phyloP scores from a whole-genome alignment of 2,329 filamentous ascomycete genomes.

The Ascochyta lentis region DNA sequence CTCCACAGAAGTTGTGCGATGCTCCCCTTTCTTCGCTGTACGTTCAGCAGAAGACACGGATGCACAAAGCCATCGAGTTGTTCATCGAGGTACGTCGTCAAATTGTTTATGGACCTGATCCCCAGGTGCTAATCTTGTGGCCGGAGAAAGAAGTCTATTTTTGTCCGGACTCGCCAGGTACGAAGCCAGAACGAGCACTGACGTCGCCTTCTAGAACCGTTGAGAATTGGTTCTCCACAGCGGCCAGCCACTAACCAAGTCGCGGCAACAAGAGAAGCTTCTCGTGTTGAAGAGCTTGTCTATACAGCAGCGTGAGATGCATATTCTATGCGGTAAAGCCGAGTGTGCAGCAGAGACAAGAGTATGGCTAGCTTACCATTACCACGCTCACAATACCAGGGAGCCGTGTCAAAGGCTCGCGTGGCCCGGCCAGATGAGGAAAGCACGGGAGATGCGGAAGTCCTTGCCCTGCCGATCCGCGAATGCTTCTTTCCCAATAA shows the following conservation, averaged over 20 bases:
- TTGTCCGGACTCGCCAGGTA: slow-evolving; percentile 19
- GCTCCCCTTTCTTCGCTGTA: neutral
- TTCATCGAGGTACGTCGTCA: neutral
- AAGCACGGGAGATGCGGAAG: slow-evolving; percentile 20
- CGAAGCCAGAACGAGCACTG: slow-evolving; percentile 16
- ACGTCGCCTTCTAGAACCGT: slow-evolving; percentile 28
- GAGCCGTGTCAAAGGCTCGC: slow-evolving; percentile 3
- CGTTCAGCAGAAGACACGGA: neutral
- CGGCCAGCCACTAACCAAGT: slow-evolving; percentile 21
- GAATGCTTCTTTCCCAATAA: slow-evolving; percentile 21
- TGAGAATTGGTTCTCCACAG: slow-evolving; percentile 30
- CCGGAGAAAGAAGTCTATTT: slow-evolving; percentile 23
- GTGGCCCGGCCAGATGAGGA: slow-evolving; percentile 12
- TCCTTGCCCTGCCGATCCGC: slow-evolving; percentile 19
- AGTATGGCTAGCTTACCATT: neutral
- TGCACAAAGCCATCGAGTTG: slow-evolving; percentile 2
- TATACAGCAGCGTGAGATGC: neutral
- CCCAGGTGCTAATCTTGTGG: slow-evolving; percentile 8
- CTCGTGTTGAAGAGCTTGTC: slow-evolving; percentile 17
- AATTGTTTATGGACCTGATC: slow-evolving; percentile 14
- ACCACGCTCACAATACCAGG: neutral
- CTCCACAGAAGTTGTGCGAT: neutral
- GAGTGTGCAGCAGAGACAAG: neutral
- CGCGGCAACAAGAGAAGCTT: slow-evolving; percentile 12
- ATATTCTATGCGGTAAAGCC: neutral